Evolutionary conservation across 164 flowering plant genomes (phyloP).

Genomic region (Tetracentron sinense): DNA sequence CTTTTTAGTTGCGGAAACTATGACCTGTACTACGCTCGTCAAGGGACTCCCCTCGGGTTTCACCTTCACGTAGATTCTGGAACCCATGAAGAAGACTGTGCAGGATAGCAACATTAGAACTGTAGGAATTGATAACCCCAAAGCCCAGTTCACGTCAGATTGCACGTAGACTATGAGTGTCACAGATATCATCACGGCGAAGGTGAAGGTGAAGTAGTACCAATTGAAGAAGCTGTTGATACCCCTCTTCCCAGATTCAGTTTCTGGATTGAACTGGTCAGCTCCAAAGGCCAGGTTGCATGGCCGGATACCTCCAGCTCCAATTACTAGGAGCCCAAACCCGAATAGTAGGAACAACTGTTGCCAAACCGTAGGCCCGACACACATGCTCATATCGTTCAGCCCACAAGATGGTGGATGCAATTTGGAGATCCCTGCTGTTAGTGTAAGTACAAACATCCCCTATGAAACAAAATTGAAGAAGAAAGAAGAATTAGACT

Average conservation of each 20-base stretch:
- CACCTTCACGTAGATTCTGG: constrained; percentile 57
- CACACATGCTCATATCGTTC: constrained; percentile 27
- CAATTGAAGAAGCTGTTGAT: constrained; percentile 90
- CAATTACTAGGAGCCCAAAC: constrained; percentile 51
- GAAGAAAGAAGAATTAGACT: neutral
- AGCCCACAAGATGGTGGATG: constrained; percentile 62
- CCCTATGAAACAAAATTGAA: constrained; percentile 41
- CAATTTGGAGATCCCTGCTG: constrained; percentile 60
- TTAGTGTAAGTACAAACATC: constrained; percentile 50
- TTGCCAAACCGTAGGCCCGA: constrained; percentile 59
- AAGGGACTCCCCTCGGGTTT: constrained; percentile 75
- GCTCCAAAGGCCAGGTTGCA: constrained; percentile 91
- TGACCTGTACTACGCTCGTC: constrained; percentile 46
- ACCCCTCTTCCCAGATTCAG: constrained; percentile 69
- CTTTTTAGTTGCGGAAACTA: constrained; percentile 60
- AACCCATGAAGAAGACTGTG: constrained; percentile 52
- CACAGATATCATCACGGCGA: constrained; percentile 66
- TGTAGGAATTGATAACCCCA: constrained; percentile 66
- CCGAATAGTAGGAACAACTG: constrained; percentile 48
- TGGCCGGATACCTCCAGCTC: constrained; percentile 73
- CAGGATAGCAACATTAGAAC: constrained; percentile 60
- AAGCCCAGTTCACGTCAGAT: constrained; percentile 63
- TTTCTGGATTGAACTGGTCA: constrained; percentile 78
- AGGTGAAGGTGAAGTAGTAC: constrained; percentile 86
- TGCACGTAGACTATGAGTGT: constrained; percentile 81